These are phyloP conservation scores for Acacia crassicarpa DNA, from an alignment of 306 rosid species.

Conservation along the genomic window DNA sequence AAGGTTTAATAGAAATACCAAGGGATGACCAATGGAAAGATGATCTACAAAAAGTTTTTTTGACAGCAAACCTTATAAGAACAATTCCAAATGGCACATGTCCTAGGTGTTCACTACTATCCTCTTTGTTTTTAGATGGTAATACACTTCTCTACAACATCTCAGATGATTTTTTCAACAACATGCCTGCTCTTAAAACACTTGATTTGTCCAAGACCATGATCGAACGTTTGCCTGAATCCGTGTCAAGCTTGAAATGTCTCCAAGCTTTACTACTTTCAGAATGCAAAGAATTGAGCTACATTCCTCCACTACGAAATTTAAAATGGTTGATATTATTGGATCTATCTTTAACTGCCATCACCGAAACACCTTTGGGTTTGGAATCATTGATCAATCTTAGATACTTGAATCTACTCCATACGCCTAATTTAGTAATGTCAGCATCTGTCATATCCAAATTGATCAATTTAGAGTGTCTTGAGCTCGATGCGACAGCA, in stretches of 20 bases:
- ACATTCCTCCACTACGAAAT: not conserved
- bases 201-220: not conserved
- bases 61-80: not conserved
- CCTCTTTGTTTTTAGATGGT: not conserved
- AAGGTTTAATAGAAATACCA: not conserved
- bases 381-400: not conserved
- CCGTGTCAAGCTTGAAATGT: not conserved
- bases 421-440: not conserved
- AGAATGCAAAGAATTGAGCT: not conserved
- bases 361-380: not conserved
- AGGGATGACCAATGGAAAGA: not conserved
- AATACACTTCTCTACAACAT: not conserved
- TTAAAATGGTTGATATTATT: not conserved
- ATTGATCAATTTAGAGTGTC: not conserved
- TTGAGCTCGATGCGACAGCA: not conserved
- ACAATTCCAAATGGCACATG: not conserved
- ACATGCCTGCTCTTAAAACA: not conserved
- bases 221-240: not conserved
- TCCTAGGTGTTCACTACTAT: not conserved
- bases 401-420: not conserved
- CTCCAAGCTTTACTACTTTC: not conserved
- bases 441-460: not conserved
- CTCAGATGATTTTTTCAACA: not conserved
- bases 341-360: not conserved
- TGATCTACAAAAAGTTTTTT: not conserved